phyloP scores from a whole-genome alignment of 176 grass and related monocot species.

The Aechmea fasciata region DNA sequence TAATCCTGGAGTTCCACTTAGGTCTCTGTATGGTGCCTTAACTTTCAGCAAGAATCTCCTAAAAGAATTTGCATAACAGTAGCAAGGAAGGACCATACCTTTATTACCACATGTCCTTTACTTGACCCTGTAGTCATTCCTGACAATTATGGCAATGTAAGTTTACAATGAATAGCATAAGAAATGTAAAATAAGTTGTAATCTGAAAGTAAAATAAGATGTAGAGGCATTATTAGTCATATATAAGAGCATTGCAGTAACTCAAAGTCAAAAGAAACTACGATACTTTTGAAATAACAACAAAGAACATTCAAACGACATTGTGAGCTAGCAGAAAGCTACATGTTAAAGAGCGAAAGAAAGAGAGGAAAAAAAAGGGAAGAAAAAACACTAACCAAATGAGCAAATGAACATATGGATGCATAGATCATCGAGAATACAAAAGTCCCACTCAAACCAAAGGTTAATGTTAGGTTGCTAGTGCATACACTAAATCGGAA shows the following conservation, averaged over 20 bases:
- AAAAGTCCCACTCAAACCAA: no score
- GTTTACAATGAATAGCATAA: slow-evolving; percentile 7
- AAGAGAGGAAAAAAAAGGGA: no score
- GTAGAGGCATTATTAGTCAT: background rate
- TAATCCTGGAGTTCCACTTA: background rate
- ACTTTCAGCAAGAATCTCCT: background rate
- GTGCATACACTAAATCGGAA: no score
- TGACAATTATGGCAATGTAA: slow-evolving; percentile 27
- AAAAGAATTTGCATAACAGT: background rate
- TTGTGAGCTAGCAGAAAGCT: no score
- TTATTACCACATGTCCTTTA: slow-evolving; percentile 32
- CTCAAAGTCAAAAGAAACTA: background rate
- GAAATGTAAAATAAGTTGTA: background rate
- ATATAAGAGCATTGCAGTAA: background rate
- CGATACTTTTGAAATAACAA: background rate
- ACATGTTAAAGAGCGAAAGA: no score
- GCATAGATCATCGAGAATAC: no score
- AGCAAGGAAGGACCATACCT: slow-evolving; percentile 37
- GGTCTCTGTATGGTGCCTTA: background rate
- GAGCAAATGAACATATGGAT: no score
- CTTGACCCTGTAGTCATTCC: slow-evolving; percentile 22
- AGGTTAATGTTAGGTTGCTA: no score
- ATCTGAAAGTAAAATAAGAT: background rate
- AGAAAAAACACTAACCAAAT: no score
- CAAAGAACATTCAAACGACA: no score